phyloP scores from a whole-genome alignment of 192 early-diverging fungal genomes.

The Podila epicladia region DNA sequence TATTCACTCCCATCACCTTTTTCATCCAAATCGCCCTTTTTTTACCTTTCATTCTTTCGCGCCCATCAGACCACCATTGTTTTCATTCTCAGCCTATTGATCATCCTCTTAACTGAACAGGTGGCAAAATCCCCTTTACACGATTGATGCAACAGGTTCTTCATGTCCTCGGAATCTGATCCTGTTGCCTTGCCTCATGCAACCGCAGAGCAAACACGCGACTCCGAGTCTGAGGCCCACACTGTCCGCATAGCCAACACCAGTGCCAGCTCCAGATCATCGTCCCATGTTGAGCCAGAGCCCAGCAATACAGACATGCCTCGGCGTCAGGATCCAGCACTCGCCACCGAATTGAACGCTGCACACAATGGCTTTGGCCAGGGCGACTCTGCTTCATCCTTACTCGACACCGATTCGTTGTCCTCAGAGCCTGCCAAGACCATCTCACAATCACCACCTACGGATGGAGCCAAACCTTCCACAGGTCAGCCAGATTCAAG shows the following conservation, averaged over 20 bases:
- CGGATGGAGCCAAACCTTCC: too few relatives aligned
- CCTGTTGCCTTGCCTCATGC: conserved; percentile 22
- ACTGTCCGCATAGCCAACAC: not conserved
- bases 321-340: not conserved
- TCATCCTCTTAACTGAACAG: not conserved
- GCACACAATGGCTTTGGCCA: not conserved
- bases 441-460: too few relatives aligned
- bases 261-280: not conserved
- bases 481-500: too few relatives aligned
- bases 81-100: too few relatives aligned
- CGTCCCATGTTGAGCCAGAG: not conserved
- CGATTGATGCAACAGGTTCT: conserved; percentile 10
- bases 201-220: conserved; percentile 10
- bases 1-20: not conserved
- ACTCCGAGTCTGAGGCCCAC: not conserved
- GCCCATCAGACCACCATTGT: too few relatives aligned
- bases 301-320: not conserved
- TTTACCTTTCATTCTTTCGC: not conserved
- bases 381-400: too few relatives aligned
- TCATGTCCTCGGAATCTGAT: conserved; percentile 38
- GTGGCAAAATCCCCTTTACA: not conserved
- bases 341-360: not conserved
- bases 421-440: too few relatives aligned
- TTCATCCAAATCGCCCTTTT: not conserved
- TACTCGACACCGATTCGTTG: too few relatives aligned